Evolutionary conservation across 441 rosid species (phyloP).

Genomic region (Populus hybrid): DNA sequence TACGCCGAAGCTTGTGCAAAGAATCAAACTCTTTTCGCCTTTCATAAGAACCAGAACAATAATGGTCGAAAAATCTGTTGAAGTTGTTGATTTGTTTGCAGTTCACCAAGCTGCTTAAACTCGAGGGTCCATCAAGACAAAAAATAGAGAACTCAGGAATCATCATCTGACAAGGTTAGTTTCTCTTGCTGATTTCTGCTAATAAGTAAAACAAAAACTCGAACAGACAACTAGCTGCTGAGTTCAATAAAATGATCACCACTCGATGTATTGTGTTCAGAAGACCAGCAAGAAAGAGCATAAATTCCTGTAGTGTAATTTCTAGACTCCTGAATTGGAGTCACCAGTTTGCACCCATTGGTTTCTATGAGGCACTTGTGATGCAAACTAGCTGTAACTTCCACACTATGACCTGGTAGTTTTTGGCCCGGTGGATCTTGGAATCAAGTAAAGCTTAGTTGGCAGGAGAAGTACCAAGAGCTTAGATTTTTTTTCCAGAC

Average conservation of each 20-base stretch:
- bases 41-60: neutral
- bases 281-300: neutral
- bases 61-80: neutral
- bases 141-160: constrained; percentile 35
- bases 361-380: neutral
- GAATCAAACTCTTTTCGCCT: constrained; percentile 1
- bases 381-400: neutral
- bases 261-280: constrained; percentile 8
- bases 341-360: neutral
- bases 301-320: constrained; percentile 1
- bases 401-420: neutral
- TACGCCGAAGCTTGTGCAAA: neutral
- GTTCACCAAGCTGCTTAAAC: constrained; percentile 79
- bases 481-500: neutral
- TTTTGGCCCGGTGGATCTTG: neutral
- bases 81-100: constrained; percentile 22
- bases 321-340: neutral
- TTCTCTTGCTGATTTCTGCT: neutral
- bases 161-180: constrained; percentile 37
- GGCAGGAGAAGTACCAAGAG: neutral
- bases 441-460: neutral
- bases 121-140: constrained; percentile 45
- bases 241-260: constrained; percentile 2
- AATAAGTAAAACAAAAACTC: neutral
- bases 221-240: neutral